Base-by-base conservation (phyloP, 2,329 filamentous ascomycete species). In the Escovopsis sp. region DNA sequence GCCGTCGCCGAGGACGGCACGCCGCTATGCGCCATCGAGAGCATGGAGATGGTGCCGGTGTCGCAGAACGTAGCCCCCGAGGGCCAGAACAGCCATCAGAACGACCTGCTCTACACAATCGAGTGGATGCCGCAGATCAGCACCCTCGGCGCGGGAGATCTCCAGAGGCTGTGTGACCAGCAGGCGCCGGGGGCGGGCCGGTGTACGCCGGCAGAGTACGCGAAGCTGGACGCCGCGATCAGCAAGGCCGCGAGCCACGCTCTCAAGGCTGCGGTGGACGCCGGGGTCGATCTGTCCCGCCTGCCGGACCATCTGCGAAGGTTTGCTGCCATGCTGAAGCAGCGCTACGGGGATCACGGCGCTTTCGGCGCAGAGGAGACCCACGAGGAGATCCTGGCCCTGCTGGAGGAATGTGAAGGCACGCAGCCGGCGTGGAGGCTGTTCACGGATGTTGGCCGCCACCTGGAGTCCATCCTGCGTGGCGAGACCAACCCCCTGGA, bases 41-140 rank as follows among this genome's bases (percentile, higher is more conserved):
- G 43, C 25, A 28, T 49, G 4, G 34, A 47, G 7, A 52, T 46
- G 7, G 42, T 48, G 6, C 39, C 48, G 5, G 44, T 58, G 11
- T 33, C 37, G 4, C 23, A 21, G 25, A 17, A 15, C 6, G 14
- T 10, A 10, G 17, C 17, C 11, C 14, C 26, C 12, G 25, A 27
- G 23, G 12, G 15, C 5, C 35, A 38, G 3, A 39, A 45, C 9
- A 32, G 33, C 6, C 30, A 36, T 4, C 34, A 38, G 2, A 47
- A 47, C 35, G 55, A 52, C 31, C 37, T 60, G 29, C 38, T 60
- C 9, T 47, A 60, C 33, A 47, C 41, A 6, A 39, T 58, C 23
- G 50, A 55, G 18, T 61, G 57, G 57, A 55, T 55, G 39, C 57
- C 57, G 1, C 54, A 60, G 34, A 42, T 60, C 15, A 55, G 53